Evolutionary conservation across 2,329 filamentous ascomycete genomes (phyloP), one percentile per base, ranked within the genome.

Genomic region (Nemania serpens): DNA sequence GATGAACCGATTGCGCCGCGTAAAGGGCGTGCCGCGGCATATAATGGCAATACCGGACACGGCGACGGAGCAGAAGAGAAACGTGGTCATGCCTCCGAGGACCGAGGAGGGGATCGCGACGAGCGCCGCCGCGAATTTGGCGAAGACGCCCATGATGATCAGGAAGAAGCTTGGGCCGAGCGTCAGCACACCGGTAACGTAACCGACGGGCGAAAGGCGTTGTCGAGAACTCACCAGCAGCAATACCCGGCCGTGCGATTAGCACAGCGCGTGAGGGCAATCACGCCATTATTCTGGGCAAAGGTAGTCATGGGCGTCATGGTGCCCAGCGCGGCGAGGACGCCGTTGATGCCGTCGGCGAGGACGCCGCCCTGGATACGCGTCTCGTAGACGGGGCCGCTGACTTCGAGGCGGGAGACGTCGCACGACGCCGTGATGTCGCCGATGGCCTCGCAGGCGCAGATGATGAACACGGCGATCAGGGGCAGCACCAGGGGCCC

Each of bases 211-310:
- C 10, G 33, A 9, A 41, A 53, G 15, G 34, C 17, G 17, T 22
- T 36, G 15, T 20, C 5, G 41, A 17, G 1, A 17, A 66, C 71
- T 59, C 63, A 75, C 75, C 84, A 92, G 71, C 88, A 90, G 50
- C 88, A 89, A 73, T 92, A 93, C 4, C 91, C 91, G 5, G 91
- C 91, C 48, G 87, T 89, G 55, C 91, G 85, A 74, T 92, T 94
- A 1, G 91, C 91, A 73, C 91, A 94, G 15, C 90, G 84, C 0
- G 91, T 95, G 46, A 95, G 80, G 0, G 91, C 89, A 62, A 95
- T 93, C 53, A 94, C 90, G 37, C 91, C 91, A 73, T 94, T 93
- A 78, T 94, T 94, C 74, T 93, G 90, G 0, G 91, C 91, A 68
- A 93, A 93, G 0, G 88, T 89, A 1, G 86, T 88, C 85, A 93